phyloP scores from a whole-genome alignment of 2,329 filamentous ascomycete genomes.

The Aspergillus viridinutans region DNA sequence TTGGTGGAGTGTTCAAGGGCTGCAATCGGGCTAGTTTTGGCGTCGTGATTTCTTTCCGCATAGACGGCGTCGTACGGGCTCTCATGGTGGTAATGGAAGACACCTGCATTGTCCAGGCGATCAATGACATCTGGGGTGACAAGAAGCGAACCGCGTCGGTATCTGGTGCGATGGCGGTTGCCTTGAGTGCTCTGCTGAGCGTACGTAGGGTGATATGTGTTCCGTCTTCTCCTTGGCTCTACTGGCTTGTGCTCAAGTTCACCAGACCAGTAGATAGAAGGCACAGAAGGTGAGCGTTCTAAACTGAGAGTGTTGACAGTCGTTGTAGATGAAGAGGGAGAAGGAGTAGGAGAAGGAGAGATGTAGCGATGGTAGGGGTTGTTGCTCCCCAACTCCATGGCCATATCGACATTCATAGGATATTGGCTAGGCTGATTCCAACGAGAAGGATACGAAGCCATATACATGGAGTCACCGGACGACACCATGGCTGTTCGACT shows the following conservation, averaged over 20 bases:
- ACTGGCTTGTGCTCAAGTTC: slow-evolving; percentile 23
- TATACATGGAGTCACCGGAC: slow-evolving; percentile 17
- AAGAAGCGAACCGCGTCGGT: slow-evolving; percentile 21
- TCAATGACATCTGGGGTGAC: slow-evolving; percentile 76
- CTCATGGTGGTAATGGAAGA: slow-evolving; percentile 75
- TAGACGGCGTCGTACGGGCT: slow-evolving; percentile 85
- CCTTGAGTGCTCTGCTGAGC: slow-evolving; percentile 14
- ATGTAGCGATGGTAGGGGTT: slow-evolving; percentile 27
- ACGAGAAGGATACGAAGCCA: slow-evolving; percentile 16
- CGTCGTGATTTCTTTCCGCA: slow-evolving; percentile 65
- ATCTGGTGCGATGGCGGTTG: slow-evolving; percentile 10
- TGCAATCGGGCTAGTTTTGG: slow-evolving; percentile 64
- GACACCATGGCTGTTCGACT: slow-evolving; percentile 9
- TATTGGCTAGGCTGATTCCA: slow-evolving; percentile 17
- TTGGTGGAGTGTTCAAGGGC: slow-evolving; percentile 69
- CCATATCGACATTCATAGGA: slow-evolving; percentile 12
- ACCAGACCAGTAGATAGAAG: slow-evolving; percentile 22
- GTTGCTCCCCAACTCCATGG: slow-evolving; percentile 13
- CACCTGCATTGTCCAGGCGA: slow-evolving; percentile 63
- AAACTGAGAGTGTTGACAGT: slow-evolving; percentile 11
- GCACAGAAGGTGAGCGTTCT: slow-evolving; percentile 21
- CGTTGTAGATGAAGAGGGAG: background rate
- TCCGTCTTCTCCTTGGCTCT: slow-evolving; percentile 18
- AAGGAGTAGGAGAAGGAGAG: slow-evolving; percentile 19
- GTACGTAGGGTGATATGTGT: slow-evolving; percentile 5